Conservation (phyloP, 306 rosid species). For the Canavalia ensiformis region DNA sequence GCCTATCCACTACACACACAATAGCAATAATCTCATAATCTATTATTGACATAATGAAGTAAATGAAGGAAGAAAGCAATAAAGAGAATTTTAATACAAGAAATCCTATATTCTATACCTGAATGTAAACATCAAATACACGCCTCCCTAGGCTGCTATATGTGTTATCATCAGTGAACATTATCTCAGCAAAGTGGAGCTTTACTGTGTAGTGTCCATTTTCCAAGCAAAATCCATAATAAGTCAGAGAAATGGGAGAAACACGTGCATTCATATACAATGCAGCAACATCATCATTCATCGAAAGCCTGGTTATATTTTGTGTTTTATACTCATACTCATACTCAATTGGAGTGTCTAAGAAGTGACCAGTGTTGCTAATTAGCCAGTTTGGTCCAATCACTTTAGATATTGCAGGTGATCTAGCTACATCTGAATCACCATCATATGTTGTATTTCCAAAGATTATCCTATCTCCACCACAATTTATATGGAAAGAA, state of each 20-base stretch:
- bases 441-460: background rate
- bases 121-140: conserved; percentile 63
- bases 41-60: no score
- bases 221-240: conserved; percentile 63
- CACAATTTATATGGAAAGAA: conserved; percentile 53
- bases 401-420: background rate
- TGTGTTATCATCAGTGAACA: conserved; percentile 43
- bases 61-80: background rate
- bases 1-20: no score
- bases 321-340: background rate
- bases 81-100: no score
- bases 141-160: conserved; percentile 65
- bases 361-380: conserved; percentile 65
- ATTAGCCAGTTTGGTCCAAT: conserved; percentile 54
- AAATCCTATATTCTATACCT: conserved; percentile 45
- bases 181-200: conserved; percentile 67
- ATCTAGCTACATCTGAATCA: background rate
- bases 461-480: background rate
- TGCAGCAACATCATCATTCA: conserved; percentile 40
- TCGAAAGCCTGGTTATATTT: background rate
- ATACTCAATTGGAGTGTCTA: background rate
- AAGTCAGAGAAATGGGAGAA: conserved; percentile 73
- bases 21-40: no score
- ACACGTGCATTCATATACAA: conserved; percentile 70
- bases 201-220: conserved; percentile 61